Evolutionary conservation across 2,329 filamentous ascomycete genomes (phyloP), one percentile per base, ranked within the genome.

Genomic region (Phoma sp.): DNA sequence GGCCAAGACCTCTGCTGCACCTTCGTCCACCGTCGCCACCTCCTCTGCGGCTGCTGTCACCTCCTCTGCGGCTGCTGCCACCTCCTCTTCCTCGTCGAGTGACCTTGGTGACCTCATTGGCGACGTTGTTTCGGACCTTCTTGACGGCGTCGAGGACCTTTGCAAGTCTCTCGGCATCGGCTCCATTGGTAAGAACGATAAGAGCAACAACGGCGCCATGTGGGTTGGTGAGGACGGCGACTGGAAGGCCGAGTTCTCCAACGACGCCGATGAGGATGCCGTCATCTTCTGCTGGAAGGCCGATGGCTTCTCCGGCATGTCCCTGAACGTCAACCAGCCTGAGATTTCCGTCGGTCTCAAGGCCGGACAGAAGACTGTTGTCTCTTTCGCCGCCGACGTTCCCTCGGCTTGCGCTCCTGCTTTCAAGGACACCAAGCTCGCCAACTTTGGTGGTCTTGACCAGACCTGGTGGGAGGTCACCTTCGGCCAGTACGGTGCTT

Each of bases 381-480:
- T 81, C 24, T 78, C 77, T 35, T 71, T 76, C 40, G 74, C 68
- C 24, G 66, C 70, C 40, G 70, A 67, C 40, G 66, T 76, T 6
- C 72, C 76, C 19, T 74, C 77, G 27, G 78, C 72, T n/a, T 81
- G 75, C 65, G 67, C 77, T 6, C 69, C 73, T 13, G 67, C 78
- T 25, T 76, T 72, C 67, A 37, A 61, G 15, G 65, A 74, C 55
- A 76, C 73, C 33, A 52, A 55, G 51, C 72, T 74, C 29, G 67
- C 68, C 51, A 53, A 64, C 29, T 66, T 66, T 51, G 78, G 78
- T 33, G 77, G 78, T 64, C 62, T 79, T 43, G 61, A 65, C 60
- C 74, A 81, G 60, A 79, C 78, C 29, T 80, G 78, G 76, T 76
- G 72, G 48, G 79, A 81, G 70, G 76, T 74, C 51, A 79, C 72